These are phyloP conservation scores for Scenedesmus sp. DNA, from an alignment of 163 green algal species.

Conservation along the genomic window DNA sequence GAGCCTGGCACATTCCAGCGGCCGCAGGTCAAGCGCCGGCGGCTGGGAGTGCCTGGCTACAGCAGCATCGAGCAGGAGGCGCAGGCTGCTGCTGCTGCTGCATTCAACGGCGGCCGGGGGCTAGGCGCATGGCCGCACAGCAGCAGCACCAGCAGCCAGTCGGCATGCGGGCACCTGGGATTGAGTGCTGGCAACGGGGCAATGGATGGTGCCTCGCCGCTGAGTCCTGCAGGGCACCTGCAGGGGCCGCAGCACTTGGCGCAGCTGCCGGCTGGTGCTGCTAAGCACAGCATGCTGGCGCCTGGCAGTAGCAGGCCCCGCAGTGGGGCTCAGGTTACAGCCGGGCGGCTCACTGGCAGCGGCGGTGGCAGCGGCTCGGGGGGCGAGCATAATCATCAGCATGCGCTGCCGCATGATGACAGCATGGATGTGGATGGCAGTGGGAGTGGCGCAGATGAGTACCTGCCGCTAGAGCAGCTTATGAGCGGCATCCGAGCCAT, in stretches of 20 bases:
- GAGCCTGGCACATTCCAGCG: not conserved
- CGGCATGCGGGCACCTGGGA: constrained; percentile 17
- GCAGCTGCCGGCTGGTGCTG: not conserved
- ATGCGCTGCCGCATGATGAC: not conserved
- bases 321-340: not conserved
- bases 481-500: constrained; percentile 28
- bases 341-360: not conserved
- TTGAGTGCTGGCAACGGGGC: not conserved
- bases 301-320: not conserved
- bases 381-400: not conserved
- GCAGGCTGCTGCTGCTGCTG: constrained; percentile 10
- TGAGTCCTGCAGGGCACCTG: constrained; percentile 33
- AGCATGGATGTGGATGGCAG: constrained; percentile 8
- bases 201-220: constrained; percentile 31
- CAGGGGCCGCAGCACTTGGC: not conserved
- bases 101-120: not conserved
- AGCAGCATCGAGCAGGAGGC: not conserved
- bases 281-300: not conserved
- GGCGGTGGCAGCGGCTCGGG: not conserved
- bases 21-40: not conserved
- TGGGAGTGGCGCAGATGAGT: not conserved
- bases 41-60: not conserved
- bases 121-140: constrained; percentile 37
- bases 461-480: constrained; percentile 32
- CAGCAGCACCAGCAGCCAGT: constrained; percentile 51